Conservation (phyloP, 1,139 yeast species). For the Kodamaea alishanica region DNA sequence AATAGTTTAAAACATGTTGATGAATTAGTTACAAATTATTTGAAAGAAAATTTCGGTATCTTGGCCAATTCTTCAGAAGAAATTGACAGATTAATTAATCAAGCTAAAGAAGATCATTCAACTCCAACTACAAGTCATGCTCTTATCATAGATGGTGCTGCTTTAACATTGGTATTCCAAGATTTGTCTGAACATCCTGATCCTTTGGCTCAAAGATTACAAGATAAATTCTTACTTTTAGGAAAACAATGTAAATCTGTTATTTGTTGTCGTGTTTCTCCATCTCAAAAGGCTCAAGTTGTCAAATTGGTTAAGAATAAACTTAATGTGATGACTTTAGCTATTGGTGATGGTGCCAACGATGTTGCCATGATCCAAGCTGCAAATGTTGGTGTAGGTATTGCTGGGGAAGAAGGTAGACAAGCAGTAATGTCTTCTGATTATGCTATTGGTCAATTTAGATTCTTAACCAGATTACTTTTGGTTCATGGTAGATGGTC, state of each 20-base stretch:
- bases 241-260: constrained; percentile 62
- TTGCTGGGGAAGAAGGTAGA: constrained; percentile 67
- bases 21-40: constrained; percentile 33
- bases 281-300: constrained; percentile 59
- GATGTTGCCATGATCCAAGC: constrained; percentile 71
- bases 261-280: constrained; percentile 63
- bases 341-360: constrained; percentile 67
- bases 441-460: constrained; percentile 62
- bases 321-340: constrained; percentile 58
- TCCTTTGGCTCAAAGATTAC: constrained; percentile 14
- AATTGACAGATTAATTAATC: constrained; percentile 32
- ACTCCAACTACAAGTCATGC: constrained; percentile 48
- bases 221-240: constrained; percentile 46
- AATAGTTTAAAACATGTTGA: constrained; percentile 30
- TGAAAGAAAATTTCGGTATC: constrained; percentile 40
- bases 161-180: constrained; percentile 42
- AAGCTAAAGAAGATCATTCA: constrained; percentile 47
- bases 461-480: constrained; percentile 50
- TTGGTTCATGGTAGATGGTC: constrained; percentile 67
- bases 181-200: constrained; percentile 13
- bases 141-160: constrained; percentile 55
- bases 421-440: constrained; percentile 68
- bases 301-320: constrained; percentile 50
- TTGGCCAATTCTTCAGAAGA: constrained; percentile 19
- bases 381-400: constrained; percentile 63